A percentile compares a stretch with the other conserved stretches of the same genome.
Conservation (phyloP, 164 flowering plant genomes). For the Nymphaea colorata region DNA sequence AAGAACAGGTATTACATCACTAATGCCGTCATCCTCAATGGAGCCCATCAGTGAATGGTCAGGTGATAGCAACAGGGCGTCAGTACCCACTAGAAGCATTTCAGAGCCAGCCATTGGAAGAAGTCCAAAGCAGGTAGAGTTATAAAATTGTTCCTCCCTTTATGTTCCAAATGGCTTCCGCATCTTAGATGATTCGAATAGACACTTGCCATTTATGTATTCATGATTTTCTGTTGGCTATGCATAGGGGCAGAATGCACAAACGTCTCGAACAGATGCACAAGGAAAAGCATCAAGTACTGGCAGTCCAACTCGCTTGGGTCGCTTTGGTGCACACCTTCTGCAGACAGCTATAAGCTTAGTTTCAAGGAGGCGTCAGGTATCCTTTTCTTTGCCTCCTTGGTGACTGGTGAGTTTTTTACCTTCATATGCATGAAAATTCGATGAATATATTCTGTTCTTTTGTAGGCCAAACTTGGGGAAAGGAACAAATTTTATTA, state of each 20-base stretch:
- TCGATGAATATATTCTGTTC: background rate
- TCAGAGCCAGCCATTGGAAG: constrained; percentile 94
- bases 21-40: constrained; percentile 73
- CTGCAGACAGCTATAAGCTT: constrained; percentile 82
- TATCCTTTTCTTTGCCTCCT: background rate
- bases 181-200: no score
- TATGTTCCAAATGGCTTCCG: no score
- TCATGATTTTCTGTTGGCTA: no score
- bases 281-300: constrained; percentile 38
- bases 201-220: no score
- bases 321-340: constrained; percentile 64
- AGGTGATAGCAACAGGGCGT: constrained; percentile 33
- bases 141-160: no score
- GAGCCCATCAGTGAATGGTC: constrained; percentile 71
- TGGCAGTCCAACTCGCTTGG: constrained; percentile 55
- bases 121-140: constrained; percentile 14
- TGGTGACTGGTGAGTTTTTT: background rate
- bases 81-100: constrained; percentile 62
- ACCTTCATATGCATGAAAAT: background rate
- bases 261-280: constrained; percentile 17
- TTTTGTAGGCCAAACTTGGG: constrained; percentile 80
- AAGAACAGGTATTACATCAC: constrained; percentile 65
- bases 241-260: background rate
- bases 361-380: constrained; percentile 41
- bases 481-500: constrained; percentile 82